Conservation (phyloP, 305 asterid genomes). For the Fraxinus baroniana region DNA sequence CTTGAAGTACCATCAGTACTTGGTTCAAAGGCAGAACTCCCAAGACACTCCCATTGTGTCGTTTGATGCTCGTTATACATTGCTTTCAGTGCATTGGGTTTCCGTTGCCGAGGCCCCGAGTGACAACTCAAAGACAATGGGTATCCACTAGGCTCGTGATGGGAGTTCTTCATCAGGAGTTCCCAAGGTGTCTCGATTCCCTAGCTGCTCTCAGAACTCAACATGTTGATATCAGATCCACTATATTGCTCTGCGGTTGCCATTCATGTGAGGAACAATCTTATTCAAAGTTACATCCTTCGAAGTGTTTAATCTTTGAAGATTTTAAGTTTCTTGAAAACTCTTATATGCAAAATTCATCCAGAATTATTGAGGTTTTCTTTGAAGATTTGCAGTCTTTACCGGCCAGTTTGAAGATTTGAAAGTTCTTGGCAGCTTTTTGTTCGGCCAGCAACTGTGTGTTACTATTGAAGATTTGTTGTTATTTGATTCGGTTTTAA, state of each 20-base stretch:
- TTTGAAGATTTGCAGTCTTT: too few relatives aligned
- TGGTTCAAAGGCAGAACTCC: constrained; percentile 58
- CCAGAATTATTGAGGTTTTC: too few relatives aligned
- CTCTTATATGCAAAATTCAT: too few relatives aligned
- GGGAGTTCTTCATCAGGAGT: constrained; percentile 41
- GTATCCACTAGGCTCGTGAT: constrained; percentile 31
- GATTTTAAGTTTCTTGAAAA: too few relatives aligned
- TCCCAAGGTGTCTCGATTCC: constrained; percentile 72
- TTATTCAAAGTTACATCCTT: constrained; percentile 48
- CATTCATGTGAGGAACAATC: constrained; percentile 36
- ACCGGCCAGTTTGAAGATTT: too few relatives aligned
- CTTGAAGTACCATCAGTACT: constrained; percentile 73
- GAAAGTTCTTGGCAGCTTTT: too few relatives aligned
- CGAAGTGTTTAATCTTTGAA: background rate
- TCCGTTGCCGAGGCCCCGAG: constrained; percentile 26
- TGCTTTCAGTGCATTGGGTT: constrained; percentile 30
- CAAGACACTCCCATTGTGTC: constrained; percentile 71
- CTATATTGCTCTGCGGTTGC: constrained; percentile 59
- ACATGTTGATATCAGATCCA: constrained; percentile 81
- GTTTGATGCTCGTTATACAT: constrained; percentile 37
- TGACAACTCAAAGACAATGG: constrained; percentile 30
- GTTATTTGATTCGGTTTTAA: too few relatives aligned
- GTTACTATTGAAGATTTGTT: too few relatives aligned
- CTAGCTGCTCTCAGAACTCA: constrained; percentile 77
- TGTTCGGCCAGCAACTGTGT: too few relatives aligned